Evolutionary conservation across 2,329 filamentous ascomycete genomes (phyloP), one percentile per base, ranked within the genome.

Genomic region (Rhexocercosporidium sp.): DNA sequence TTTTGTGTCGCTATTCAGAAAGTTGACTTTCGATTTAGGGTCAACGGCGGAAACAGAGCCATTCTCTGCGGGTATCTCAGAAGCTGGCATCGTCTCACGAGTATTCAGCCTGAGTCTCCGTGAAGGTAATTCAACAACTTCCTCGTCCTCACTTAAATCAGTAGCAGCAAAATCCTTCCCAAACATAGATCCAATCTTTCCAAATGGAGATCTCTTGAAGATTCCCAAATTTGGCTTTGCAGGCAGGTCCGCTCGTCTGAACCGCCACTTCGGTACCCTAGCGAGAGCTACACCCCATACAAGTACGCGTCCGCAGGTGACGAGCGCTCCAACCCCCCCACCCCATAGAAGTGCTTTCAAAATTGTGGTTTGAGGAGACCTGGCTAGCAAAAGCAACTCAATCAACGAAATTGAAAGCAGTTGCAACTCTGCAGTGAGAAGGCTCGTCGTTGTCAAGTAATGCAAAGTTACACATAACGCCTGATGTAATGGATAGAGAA

Each of bases 221-320:
- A 64, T 29, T 16, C 56, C 64, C 16, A 46, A n/a, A 16, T 47
- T 61, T 62, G 56, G 18, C 31, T 66, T 73, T 16, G 51, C 34
- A 2, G 59, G 31, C 29, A 63, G 62, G 57, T 49, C 68, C 31
- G 84, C 81, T 64, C 89, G 87, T 73, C 88, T 86, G 74, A 98
- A 94, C 51, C 94, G 92, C 93, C 95, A 97, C 73, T 89, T 93
- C 2, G 96, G 96, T 20, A 98, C 92, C 66, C 95, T 86, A 60
- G 95, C 94, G 68, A 99, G 82, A 29, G 90, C 86, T 62, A 98
- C 91, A 54, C 92, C 94, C 92, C 93, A 96, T 73, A 85, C 86
- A 41, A 98, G 87, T 14, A 96, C 87, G 34, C 89, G 85, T 34
- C 88, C 87, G 76, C 93, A 96, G 6, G 87, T 81, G 3, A 95